A percentile compares a stretch with the other conserved stretches of the same genome.
These are phyloP conservation scores for Thyridium curvatum DNA, from an alignment of 2,329 filamentous ascomycete genomes.

Conservation along the genomic window DNA sequence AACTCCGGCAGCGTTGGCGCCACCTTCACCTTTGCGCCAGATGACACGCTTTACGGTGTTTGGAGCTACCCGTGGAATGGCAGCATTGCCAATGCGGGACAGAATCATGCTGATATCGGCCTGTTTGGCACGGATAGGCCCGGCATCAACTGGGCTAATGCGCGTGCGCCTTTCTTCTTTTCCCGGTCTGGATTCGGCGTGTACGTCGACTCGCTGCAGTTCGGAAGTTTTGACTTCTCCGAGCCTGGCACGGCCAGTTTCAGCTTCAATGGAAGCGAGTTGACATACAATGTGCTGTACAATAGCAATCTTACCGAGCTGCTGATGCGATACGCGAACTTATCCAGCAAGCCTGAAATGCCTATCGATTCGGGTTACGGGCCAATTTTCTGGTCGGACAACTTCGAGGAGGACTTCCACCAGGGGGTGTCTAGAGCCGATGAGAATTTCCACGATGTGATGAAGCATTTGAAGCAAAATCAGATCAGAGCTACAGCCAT, in stretches of 20 bases:
- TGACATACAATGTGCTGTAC: constrained; percentile 23
- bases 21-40: background rate
- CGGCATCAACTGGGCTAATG: constrained; percentile 25
- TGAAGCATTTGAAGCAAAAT: constrained; percentile 20
- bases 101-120: constrained; percentile 5
- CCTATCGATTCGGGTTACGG: constrained; percentile 22
- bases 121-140: constrained; percentile 17
- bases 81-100: constrained; percentile 5
- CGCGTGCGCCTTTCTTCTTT: constrained; percentile 25
- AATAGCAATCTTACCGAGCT: constrained; percentile 3
- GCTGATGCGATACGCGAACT: constrained; percentile 12
- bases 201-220: constrained; percentile 21
- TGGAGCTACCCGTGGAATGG: constrained; percentile 10
- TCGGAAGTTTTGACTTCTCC: constrained; percentile 22
- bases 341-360: constrained; percentile 19
- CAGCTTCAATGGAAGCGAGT: constrained; percentile 18
- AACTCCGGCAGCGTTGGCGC: background rate
- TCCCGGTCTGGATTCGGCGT: constrained; percentile 22
- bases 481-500: constrained; percentile 23
- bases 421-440: constrained; percentile 20
- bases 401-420: constrained; percentile 25
- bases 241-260: constrained; percentile 16
- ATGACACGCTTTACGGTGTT: constrained; percentile 4
- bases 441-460: constrained; percentile 25
- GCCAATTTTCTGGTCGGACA: constrained; percentile 25